Percentiles rank a stretch among this genome's conserved stretches.
phyloP scores from a whole-genome alignment of 805 yeast genomes.

The Candida taoyuanica region DNA sequence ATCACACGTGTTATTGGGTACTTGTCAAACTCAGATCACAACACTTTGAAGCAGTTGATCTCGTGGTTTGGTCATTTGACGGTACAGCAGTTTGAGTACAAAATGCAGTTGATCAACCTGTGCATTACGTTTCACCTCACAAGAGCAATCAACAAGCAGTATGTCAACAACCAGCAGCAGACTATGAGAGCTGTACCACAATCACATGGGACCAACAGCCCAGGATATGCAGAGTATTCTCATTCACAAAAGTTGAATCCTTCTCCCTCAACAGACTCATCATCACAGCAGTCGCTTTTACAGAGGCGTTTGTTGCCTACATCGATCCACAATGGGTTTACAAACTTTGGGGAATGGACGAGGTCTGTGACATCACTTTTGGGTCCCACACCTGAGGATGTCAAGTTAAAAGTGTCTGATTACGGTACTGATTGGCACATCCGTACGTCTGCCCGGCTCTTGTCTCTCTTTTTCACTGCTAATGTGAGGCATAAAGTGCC shows the following conservation, averaged over 20 bases:
- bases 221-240: slow-evolving; percentile 6
- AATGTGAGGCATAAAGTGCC: slow-evolving; percentile 33
- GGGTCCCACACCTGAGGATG: slow-evolving; percentile 12
- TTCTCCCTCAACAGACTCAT: neutral
- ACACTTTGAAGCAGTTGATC: slow-evolving; percentile 39
- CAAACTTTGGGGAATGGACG: slow-evolving; percentile 6
- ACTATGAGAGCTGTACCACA: no score
- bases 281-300: neutral
- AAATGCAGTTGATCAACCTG: slow-evolving; percentile 66
- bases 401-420: slow-evolving; percentile 44
- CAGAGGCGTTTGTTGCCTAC: slow-evolving; percentile 1
- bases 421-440: slow-evolving; percentile 85
- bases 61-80: slow-evolving; percentile 58
- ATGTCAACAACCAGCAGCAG: neutral
- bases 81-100: slow-evolving; percentile 42
- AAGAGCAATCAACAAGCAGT: slow-evolving; percentile 36
- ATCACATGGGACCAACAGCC: no score
- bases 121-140: slow-evolving; percentile 75
- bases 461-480: slow-evolving; percentile 52
- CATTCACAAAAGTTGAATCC: slow-evolving; percentile 8
- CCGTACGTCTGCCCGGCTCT: slow-evolving; percentile 55
- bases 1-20: slow-evolving; percentile 66
- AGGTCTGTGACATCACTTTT: no score
- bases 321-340: slow-evolving; percentile 2
- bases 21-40: slow-evolving; percentile 45